Base-by-base conservation (phyloP, 768 basidiomycete genomes). In the Xerocomellus amylosporus region DNA sequence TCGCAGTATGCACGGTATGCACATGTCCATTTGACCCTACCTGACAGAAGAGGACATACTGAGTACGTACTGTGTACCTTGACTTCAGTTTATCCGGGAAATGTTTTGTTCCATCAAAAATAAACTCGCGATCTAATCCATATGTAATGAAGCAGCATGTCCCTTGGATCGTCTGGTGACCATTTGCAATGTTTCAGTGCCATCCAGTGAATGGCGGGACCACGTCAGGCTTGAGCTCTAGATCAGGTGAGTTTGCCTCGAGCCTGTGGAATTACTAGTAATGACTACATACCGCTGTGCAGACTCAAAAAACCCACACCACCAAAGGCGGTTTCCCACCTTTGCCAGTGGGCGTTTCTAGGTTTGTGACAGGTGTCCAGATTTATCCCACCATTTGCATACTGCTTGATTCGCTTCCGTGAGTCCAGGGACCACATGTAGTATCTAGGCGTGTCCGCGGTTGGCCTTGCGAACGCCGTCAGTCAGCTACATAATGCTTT, bases 281-380 rank as follows among this genome's bases (percentile, higher is more conserved):
- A 20, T 19, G 20, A 38, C 20, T 28, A 14, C 4, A 15, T 34
- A 31, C 36, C 17, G 24, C 17, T 37, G 10, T 26, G 31, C 46
- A 34, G 31, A 19, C 39, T 30, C 26, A 9, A 20, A 26, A 26
- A 38, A 30, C 46, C 34, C 38, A 45, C 20, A 26, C 38, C 24
- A 8, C 7, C 34, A 22, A 20, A 44, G 28, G 31, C 24, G 9
- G 34, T 20, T 62, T 62, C 61, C 50, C 53, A 55, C 48, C 38
- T 52, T 24, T 8, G n/a, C n/a, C n/a, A n/a, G n/a, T n/a, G 33
- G 47, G 49, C 42, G 58, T 63, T 54, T 46, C 61, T 46, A 56
- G 49, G 55, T 54, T 53, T 24, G 24, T 24, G 24, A 60, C 55
- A 40, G 33, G 37, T 13, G 28, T 26, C 53, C 48, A 43, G 26